These are phyloP conservation scores for Bertia moriformis DNA, from an alignment of 2,329 filamentous ascomycete species.

Conservation along the genomic window DNA sequence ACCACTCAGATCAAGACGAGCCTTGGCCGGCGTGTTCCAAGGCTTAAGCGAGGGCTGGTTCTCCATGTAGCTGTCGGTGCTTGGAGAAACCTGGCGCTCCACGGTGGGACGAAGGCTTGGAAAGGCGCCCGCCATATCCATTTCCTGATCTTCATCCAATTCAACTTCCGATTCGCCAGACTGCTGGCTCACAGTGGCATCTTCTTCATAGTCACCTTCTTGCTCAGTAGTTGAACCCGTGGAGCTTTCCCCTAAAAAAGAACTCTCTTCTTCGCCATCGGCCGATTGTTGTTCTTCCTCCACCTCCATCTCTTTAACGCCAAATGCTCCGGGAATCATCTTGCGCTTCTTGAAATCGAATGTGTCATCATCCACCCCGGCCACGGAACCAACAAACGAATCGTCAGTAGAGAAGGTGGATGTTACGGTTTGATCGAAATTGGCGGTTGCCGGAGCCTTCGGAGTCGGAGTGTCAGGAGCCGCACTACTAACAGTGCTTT, in stretches of 20 bases:
- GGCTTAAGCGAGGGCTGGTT: conserved; percentile 51
- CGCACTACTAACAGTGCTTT: conserved; percentile 16
- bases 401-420: not conserved
- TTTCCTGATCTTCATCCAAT: conserved; percentile 60
- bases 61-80: conserved; percentile 46
- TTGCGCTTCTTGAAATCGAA: conserved; percentile 34
- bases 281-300: conserved; percentile 29
- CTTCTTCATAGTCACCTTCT: not conserved
- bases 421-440: not conserved
- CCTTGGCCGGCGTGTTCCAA: conserved; percentile 38
- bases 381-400: not conserved
- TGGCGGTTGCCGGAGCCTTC: conserved; percentile 4
- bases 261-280: conserved; percentile 34
- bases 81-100: conserved; percentile 46
- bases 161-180: conserved; percentile 20
- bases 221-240: conserved; percentile 43
- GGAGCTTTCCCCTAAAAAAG: conserved; percentile 91
- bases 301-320: conserved; percentile 44
- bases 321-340: conserved; percentile 66
- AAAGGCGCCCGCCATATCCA: conserved; percentile 68
- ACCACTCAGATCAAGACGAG: conserved; percentile 54
- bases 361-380: conserved; percentile 30
- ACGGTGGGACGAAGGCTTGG: conserved; percentile 59
- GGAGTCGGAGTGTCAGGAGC: conserved; percentile 10
- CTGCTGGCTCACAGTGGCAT: conserved; percentile 1